These are phyloP conservation scores for Stenogyne calaminthoides DNA, from an alignment of 305 asterid genomes.

Conservation along the genomic window DNA sequence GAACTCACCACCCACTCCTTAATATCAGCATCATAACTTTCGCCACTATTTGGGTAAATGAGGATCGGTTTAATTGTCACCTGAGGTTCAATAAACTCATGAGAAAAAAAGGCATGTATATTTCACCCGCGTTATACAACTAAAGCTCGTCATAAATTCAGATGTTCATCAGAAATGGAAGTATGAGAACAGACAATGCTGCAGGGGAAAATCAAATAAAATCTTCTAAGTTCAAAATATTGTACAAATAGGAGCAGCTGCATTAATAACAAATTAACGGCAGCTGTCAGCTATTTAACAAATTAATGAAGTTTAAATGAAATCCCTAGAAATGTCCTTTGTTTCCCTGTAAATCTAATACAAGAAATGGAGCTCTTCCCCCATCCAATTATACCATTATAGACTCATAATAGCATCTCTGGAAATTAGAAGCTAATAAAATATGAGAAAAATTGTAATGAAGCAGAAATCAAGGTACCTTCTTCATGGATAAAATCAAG, in stretches of 20 bases:
- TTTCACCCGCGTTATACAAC: neutral
- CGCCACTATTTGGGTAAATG: slow-evolving; percentile 94
- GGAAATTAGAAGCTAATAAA: neutral
- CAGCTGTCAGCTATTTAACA: neutral
- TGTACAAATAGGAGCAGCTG: neutral
- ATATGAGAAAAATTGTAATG: slow-evolving; percentile 10
- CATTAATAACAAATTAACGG: neutral
- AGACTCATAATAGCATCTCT: neutral
- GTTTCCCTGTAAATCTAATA: neutral
- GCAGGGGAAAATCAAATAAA: neutral
- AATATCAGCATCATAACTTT: slow-evolving; percentile 69
- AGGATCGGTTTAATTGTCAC: slow-evolving; percentile 73
- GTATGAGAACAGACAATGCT: no score
- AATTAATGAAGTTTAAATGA: no score
- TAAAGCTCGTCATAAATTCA: slow-evolving; percentile 10
- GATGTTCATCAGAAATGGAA: neutral
- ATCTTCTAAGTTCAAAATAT: neutral
- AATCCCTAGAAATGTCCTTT: neutral
- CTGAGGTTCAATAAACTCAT: slow-evolving; percentile 44
- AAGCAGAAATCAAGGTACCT: slow-evolving; percentile 46
- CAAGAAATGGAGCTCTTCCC: no score
- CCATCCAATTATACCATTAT: neutral
- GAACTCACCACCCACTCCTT: slow-evolving; percentile 90
- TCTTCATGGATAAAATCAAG: slow-evolving; percentile 67
- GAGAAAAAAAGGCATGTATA: no score